Evolutionary conservation across 2,329 filamentous ascomycete species (phyloP).

Genomic region (Tolypocladium cylindrosporum): DNA sequence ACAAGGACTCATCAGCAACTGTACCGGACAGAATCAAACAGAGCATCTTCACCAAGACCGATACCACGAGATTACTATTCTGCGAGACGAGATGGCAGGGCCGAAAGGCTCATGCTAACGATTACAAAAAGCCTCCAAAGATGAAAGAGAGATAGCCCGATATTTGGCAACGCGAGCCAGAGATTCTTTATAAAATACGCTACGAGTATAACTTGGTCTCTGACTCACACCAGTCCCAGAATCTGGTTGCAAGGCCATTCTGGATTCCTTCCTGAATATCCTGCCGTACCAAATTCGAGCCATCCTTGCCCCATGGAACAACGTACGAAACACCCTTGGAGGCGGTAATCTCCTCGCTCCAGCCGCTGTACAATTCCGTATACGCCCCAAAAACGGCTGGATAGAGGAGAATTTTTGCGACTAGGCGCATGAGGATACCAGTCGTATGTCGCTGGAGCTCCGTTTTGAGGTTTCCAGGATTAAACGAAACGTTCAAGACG

Average conservation of each 20-base stretch:
- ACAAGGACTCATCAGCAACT: not conserved
- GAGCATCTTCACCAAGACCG: conserved; percentile 41
- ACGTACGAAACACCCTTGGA: not conserved
- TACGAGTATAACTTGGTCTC: not conserved
- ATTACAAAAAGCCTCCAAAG: too few relatives aligned
- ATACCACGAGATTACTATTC: too few relatives aligned
- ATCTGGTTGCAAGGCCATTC: not conserved
- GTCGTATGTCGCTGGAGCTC: not conserved
- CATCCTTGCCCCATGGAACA: not conserved
- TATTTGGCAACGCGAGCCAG: too few relatives aligned
- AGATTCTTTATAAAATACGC: not conserved
- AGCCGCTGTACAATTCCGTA: not conserved
- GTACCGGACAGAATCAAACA: not conserved
- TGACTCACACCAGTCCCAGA: not conserved
- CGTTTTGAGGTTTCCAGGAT: not conserved
- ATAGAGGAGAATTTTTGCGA: not conserved
- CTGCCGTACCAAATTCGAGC: not conserved
- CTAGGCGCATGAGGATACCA: not conserved
- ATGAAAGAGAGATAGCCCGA: too few relatives aligned
- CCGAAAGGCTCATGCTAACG: too few relatives aligned
- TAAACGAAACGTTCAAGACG: not conserved
- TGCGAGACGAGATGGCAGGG: too few relatives aligned
- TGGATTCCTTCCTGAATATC: not conserved
- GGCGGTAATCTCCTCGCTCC: not conserved
- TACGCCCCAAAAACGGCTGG: not conserved